These are phyloP conservation scores for Globisporangium mamillatum DNA, from an alignment of 352 stramenopile species.

Conservation along the genomic window DNA sequence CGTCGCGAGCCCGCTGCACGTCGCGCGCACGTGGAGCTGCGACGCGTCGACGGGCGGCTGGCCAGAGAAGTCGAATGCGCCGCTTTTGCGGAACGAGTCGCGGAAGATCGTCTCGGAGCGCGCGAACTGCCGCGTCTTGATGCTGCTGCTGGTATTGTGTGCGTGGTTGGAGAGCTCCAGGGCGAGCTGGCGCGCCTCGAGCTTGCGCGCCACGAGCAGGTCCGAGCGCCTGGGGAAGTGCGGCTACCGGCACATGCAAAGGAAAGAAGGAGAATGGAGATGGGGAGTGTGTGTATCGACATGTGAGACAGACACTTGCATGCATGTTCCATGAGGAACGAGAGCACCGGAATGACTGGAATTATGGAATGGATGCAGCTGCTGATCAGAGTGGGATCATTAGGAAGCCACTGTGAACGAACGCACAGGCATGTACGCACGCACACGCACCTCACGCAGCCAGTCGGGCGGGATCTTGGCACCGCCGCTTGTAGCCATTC, in stretches of 20 bases:
- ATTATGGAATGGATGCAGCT: neutral
- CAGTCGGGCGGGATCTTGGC: slow-evolving; percentile 57
- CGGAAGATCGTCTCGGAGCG: slow-evolving; percentile 45
- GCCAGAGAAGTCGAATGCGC: slow-evolving; percentile 33
- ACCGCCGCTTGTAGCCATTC: slow-evolving; percentile 10
- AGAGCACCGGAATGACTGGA: neutral
- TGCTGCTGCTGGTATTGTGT: neutral
- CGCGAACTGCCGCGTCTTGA: slow-evolving; percentile 27
- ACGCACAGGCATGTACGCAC: neutral
- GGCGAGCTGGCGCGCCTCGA: slow-evolving; percentile 38
- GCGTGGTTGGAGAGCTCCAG: slow-evolving; percentile 20
- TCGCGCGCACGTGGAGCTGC: slow-evolving; percentile 36
- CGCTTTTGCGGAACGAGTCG: slow-evolving; percentile 47
- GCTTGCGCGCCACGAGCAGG: slow-evolving; percentile 39
- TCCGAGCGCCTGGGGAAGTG: slow-evolving; percentile 40
- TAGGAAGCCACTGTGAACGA: neutral
- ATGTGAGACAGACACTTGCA: slow-evolving; percentile 7
- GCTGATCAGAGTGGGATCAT: neutral
- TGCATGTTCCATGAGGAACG: neutral
- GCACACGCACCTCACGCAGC: slow-evolving; percentile 33
- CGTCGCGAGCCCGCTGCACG: slow-evolving; percentile 34
- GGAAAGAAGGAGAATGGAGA: neutral
- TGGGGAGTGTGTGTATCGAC: neutral
- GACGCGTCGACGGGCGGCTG: slow-evolving; percentile 25
- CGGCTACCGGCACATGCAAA: slow-evolving; percentile 24